A percentile compares a stretch with the other conserved stretches of the same genome.
phyloP scores from a whole-genome alignment of 306 rosid genomes.

The Cucurbita maxima region DNA sequence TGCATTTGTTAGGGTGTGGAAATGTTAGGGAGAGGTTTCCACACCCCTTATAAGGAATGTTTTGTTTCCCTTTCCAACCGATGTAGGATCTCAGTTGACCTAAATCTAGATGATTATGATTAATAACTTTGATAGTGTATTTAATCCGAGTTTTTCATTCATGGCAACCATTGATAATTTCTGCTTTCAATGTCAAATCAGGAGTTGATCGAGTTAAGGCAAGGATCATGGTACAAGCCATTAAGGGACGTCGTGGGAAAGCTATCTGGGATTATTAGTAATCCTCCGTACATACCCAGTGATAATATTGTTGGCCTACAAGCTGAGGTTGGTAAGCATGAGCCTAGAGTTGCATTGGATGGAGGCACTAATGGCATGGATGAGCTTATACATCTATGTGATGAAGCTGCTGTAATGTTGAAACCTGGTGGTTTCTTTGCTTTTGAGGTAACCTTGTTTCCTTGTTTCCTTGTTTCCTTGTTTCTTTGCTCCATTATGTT shows the following conservation, averaged over 20 bases:
- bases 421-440: constrained; percentile 78
- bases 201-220: constrained; percentile 21
- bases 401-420: constrained; percentile 55
- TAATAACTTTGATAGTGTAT: not conserved
- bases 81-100: not conserved
- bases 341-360: constrained; percentile 65
- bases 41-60: too few species aligned
- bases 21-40: too few species aligned
- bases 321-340: constrained; percentile 81
- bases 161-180: not conserved
- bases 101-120: not conserved
- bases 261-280: constrained; percentile 66
- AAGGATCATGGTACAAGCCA: constrained; percentile 87
- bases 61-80: too few species aligned
- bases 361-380: constrained; percentile 62
- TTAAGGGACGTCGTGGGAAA: constrained; percentile 48
- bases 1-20: too few species aligned
- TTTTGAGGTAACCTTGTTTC: constrained; percentile 44
- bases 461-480: not conserved
- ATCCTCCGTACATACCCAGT: constrained; percentile 87
- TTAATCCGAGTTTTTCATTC: not conserved
- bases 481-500: not conserved
- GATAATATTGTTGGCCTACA: constrained; percentile 52
- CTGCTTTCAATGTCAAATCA: not conserved
- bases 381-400: constrained; percentile 64